Base-by-base conservation (phyloP, 2,329 filamentous ascomycete species). In the Teratosphaeriaceae sp. region DNA sequence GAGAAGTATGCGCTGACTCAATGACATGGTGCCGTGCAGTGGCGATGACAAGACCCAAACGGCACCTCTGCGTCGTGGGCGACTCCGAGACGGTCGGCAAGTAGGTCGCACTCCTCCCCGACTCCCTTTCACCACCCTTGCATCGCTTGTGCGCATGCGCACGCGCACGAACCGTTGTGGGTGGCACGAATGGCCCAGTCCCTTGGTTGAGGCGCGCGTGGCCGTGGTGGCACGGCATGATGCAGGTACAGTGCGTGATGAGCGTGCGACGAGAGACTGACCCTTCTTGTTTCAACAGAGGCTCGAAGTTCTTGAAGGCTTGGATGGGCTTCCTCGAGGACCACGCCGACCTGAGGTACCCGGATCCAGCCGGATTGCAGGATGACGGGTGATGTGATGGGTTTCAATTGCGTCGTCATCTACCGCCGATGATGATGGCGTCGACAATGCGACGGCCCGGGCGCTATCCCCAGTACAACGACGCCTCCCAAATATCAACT, bases 301-400 rank as follows among this genome's bases (percentile, higher is more conserved):
- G 89, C 19, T 88, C 85, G 65, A 74, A 73, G 45, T 97, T 95
- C 61, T 73, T 97, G 48, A 88, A 87, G 65, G 75, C 75, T 48
- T 97, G 90, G 92, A 95, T 96, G 86, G 78, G 75, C 8, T 90
- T 84, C 63, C 72, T 97, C 22, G 90, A 97, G 65, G 87, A 95
- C 50, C 73, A 94, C 57, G 85, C 88, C 6, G 90, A 97, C 67
- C 68, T 97, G 53, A 75, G 92, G 59, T 97, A 96, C 66, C 88
- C 90, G 2, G 85, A 92, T 60, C 59, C 80, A 21, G 62, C 63
- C 16, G 71, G 74, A 20, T 49, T 74, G 38, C 46, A 50, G 20
- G 47, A 51, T 19, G 44, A 34, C 16, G 49, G 41, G 30, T 52
- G 50, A 53, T n/a, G 37, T 11, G 26, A 7, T 27, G 38, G 3